Evolutionary conservation across 2,329 filamentous ascomycete genomes (phyloP).

Genomic region (Verticillium klebahnii): DNA sequence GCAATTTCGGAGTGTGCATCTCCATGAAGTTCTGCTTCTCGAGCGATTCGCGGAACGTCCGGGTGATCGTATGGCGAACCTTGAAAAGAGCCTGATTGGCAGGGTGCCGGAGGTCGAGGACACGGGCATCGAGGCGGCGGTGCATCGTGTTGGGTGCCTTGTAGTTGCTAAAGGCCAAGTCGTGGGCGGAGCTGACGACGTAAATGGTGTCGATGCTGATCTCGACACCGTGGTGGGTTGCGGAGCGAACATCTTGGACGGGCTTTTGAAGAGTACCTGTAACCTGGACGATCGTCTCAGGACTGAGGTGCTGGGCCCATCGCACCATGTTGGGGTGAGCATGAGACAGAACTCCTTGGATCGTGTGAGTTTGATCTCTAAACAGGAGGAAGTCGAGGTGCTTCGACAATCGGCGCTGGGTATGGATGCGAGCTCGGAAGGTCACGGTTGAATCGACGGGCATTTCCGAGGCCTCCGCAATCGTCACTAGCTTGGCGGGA

Average conservation of each 20-base stretch:
- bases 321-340: constrained; percentile 68
- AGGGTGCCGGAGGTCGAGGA: constrained; percentile 81
- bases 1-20: constrained; percentile 89
- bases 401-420: constrained; percentile 75
- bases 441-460: constrained; percentile 31
- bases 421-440: constrained; percentile 60
- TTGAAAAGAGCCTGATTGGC: constrained; percentile 85
- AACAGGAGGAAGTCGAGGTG: constrained; percentile 82
- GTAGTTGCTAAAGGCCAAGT: constrained; percentile 48
- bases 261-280: constrained; percentile 69
- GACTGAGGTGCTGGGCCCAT: constrained; percentile 78
- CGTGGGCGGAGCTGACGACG: constrained; percentile 45
- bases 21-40: constrained; percentile 79
- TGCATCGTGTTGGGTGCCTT: constrained; percentile 21
- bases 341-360: constrained; percentile 71
- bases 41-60: constrained; percentile 72
- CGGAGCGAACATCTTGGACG: constrained; percentile 69
- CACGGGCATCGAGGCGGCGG: constrained; percentile 39
- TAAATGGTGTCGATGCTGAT: constrained; percentile 58
- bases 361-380: constrained; percentile 75
- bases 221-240: constrained; percentile 72
- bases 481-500: constrained; percentile 8
- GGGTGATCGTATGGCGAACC: constrained; percentile 75
- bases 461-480: constrained; percentile 7
- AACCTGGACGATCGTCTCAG: constrained; percentile 75